A percentile compares a stretch with the other conserved stretches of the same genome.
phyloP scores from a whole-genome alignment of 805 yeast species.

The Wickerhamiella galacta region DNA sequence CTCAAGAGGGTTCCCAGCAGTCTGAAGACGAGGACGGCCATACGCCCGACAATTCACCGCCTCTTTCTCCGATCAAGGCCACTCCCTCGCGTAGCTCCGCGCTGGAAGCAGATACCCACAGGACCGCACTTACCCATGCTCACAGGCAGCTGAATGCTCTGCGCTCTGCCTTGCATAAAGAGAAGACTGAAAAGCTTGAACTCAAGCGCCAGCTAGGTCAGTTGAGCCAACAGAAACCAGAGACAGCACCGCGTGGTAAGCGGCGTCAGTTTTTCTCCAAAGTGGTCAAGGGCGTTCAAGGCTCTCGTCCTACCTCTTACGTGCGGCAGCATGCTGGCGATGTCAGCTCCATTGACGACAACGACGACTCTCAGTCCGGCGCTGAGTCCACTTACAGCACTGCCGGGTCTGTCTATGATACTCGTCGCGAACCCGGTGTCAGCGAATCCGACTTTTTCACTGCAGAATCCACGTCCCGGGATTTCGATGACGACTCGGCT shows the following conservation, averaged over 20 bases:
- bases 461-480: neutral
- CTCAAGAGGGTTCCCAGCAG: neutral
- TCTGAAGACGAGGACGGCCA: conserved; percentile 9
- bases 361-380: conserved; percentile 15
- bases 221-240: too few relatives aligned
- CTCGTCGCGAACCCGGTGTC: neutral
- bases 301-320: too few relatives aligned
- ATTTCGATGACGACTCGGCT: neutral
- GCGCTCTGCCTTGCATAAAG: conserved; percentile 33
- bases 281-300: too few relatives aligned
- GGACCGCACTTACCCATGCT: conserved; percentile 47
- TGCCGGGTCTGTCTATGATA: neutral
- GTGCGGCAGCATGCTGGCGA: too few relatives aligned
- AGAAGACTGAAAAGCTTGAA: conserved; percentile 27
- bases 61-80: conserved; percentile 21
- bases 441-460: conserved; percentile 1
- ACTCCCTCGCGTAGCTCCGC: conserved; percentile 19
- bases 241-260: too few relatives aligned
- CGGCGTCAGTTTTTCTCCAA: too few relatives aligned
- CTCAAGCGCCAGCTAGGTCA: conserved; percentile 7
- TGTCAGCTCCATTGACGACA: conserved; percentile 12
- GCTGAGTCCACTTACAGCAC: conserved; percentile 10
- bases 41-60: conserved; percentile 19
- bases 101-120: conserved; percentile 51
- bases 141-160: conserved; percentile 45